A percentile compares a stretch with the other conserved stretches of the same genome.
phyloP scores from a whole-genome alignment of 768 basidiomycete species.

The Gloeopeniophorella convolvens region DNA sequence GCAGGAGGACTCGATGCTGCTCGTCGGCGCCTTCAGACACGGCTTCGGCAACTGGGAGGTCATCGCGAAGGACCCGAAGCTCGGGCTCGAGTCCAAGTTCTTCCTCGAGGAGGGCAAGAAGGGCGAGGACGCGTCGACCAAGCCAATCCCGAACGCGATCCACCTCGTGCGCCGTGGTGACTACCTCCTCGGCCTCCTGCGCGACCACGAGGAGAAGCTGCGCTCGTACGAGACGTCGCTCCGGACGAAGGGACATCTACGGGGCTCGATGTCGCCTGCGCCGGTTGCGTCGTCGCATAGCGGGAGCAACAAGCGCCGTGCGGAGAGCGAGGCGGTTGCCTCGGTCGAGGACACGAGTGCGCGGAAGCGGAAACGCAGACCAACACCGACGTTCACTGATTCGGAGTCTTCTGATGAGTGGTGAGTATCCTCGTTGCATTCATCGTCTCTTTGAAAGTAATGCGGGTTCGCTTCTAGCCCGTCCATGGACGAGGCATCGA shows the following conservation, averaged over 20 bases:
- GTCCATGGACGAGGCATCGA: conserved; percentile 89
- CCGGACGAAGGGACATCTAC: conserved; percentile 61
- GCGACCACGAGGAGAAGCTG: conserved; percentile 87
- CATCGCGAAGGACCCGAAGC: conserved; percentile 81
- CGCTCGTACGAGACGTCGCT: conserved; percentile 81
- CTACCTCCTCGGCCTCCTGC: conserved; percentile 77
- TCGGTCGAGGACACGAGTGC: conserved; percentile 66
- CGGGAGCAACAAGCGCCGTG: conserved; percentile 62
- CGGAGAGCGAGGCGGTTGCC: conserved; percentile 80
- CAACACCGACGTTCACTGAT: conserved; percentile 96
- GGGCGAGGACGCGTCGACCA: conserved; percentile 73
- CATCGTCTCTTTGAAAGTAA: conserved; percentile 9
- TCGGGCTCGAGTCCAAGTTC: conserved; percentile 87
- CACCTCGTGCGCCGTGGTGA: conserved; percentile 97
- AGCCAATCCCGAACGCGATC: conserved; percentile 94
- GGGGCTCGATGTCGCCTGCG: conserved; percentile 74
- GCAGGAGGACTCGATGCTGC: conserved; percentile 88
- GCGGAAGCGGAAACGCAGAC: conserved; percentile 81
- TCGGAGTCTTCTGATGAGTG: conserved; percentile 91
- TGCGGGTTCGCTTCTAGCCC: conserved; percentile 46
- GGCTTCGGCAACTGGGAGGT: conserved; percentile 98
- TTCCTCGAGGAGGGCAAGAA: conserved; percentile 98
- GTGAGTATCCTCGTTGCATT: conserved; percentile 39
- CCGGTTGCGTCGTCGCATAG: conserved; percentile 59
- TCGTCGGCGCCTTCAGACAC: conserved; percentile 88